Conservation (phyloP, 352 stramenopile genomes). For the Albugo laibachii region DNA sequence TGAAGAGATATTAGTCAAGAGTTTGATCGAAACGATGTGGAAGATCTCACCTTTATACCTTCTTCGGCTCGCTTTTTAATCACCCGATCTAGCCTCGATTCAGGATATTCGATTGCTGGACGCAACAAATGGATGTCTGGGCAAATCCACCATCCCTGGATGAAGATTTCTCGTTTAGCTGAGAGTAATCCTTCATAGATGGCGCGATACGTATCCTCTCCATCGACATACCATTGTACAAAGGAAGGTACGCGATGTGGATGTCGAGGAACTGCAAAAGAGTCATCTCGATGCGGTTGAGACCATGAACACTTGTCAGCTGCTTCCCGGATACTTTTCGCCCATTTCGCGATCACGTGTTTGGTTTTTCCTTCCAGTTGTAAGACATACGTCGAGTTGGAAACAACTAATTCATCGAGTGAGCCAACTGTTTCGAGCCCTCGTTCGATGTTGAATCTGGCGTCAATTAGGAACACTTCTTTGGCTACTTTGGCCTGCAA, state of each 20-base stretch:
- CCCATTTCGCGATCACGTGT: constrained; percentile 61
- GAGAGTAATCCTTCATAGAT: constrained; percentile 43
- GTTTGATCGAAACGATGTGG: neutral
- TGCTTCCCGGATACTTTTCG: constrained; percentile 58
- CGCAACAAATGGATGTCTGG: constrained; percentile 68
- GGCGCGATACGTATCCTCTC: constrained; percentile 42
- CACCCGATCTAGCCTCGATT: constrained; percentile 42
- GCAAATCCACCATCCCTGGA: constrained; percentile 81
- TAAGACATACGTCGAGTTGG: constrained; percentile 70
- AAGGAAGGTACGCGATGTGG: constrained; percentile 36
- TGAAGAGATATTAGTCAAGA: neutral
- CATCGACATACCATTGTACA: constrained; percentile 69
- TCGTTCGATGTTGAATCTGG: constrained; percentile 62
- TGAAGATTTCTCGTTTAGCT: constrained; percentile 77
- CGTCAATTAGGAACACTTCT: constrained; percentile 64
- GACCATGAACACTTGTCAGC: constrained; percentile 54
- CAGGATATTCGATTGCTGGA: constrained; percentile 24
- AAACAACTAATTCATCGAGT: constrained; percentile 53
- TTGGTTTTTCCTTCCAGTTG: constrained; percentile 68
- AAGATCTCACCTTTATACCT: constrained; percentile 27
- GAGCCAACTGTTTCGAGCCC: constrained; percentile 61
- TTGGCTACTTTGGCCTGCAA: constrained; percentile 24
- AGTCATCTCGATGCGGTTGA: constrained; percentile 57
- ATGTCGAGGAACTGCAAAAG: constrained; percentile 53
- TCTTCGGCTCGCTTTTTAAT: constrained; percentile 54